Percentiles rank a stretch among this genome's conserved stretches.
phyloP scores from a whole-genome alignment of 2,329 filamentous ascomycete species.

The Ophiostoma montium region DNA sequence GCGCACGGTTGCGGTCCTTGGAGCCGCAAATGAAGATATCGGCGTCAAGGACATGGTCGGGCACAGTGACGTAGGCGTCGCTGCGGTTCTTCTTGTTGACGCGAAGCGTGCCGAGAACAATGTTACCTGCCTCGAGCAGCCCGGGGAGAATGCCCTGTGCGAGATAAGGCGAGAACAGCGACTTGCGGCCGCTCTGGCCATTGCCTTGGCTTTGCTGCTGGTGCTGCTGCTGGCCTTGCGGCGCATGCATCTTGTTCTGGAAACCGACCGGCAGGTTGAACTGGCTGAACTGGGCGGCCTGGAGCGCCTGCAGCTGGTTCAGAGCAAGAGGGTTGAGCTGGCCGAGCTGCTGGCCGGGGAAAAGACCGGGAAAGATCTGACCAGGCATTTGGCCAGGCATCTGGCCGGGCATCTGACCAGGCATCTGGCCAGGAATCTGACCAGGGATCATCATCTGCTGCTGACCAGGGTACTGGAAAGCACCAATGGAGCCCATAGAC shows the following conservation, averaged over 20 bases:
- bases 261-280: constrained; percentile 58
- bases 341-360: constrained; percentile 18
- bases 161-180: constrained; percentile 92
- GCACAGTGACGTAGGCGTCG: constrained; percentile 91
- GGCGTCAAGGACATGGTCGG: constrained; percentile 75
- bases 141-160: constrained; percentile 89
- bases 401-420: neutral
- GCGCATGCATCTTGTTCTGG: constrained; percentile 58
- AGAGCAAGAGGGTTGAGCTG: constrained; percentile 79
- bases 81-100: constrained; percentile 99
- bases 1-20: constrained; percentile 92
- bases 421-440: neutral
- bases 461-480: constrained; percentile 81
- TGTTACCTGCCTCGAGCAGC: constrained; percentile 77
- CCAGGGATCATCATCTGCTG: constrained; percentile 73
- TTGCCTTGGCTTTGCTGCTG: constrained; percentile 30
- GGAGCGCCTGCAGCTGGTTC: constrained; percentile 74
- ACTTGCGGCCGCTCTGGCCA: constrained; percentile 52
- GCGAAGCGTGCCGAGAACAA: constrained; percentile 89
- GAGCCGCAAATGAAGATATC: constrained; percentile 99
- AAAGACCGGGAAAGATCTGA: neutral
- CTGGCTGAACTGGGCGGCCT: constrained; percentile 57
- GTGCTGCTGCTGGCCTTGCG: constrained; percentile 61
- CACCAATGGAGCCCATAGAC: constrained; percentile 69
- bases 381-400: neutral